These are phyloP conservation scores for Schizosaccharomyces lindneri DNA, from an alignment of 805 yeast species.

Conservation along the genomic window DNA sequence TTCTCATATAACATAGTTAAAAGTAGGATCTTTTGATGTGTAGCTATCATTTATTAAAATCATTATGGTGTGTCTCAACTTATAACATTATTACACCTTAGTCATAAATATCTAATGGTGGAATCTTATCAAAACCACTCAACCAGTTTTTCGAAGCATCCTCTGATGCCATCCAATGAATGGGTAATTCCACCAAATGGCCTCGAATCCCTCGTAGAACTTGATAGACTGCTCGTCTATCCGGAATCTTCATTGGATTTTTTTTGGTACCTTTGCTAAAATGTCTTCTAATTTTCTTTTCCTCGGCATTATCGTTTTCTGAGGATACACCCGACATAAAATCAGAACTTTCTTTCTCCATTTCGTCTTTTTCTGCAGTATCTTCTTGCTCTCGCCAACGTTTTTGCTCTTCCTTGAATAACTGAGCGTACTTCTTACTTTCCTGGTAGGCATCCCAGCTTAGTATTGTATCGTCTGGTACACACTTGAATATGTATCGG, in stretches of 20 bases:
- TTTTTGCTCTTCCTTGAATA: constrained; percentile 9
- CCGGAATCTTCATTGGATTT: constrained; percentile 24
- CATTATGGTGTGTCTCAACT: neutral
- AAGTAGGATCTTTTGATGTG: too few relatives aligned
- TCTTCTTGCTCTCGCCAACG: neutral
- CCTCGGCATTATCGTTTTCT: constrained; percentile 7
- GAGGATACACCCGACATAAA: neutral
- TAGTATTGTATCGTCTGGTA: constrained; percentile 79
- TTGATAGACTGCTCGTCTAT: constrained; percentile 51
- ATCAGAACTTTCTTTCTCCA: neutral
- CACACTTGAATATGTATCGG: constrained; percentile 70
- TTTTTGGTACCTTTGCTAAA: constrained; percentile 13
- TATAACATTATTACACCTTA: constrained; percentile 11
- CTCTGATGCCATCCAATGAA: constrained; percentile 72
- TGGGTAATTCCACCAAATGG: constrained; percentile 72
- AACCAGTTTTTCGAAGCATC: constrained; percentile 54
- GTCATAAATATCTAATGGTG: constrained; percentile 86
- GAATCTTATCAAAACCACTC: constrained; percentile 73
- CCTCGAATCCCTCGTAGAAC: constrained; percentile 55
- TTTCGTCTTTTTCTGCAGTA: neutral
- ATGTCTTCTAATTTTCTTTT: constrained; percentile 7
- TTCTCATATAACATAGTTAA: too few relatives aligned
- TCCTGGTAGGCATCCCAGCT: constrained; percentile 72
- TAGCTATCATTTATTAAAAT: too few relatives aligned
- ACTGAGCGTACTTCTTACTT: constrained; percentile 11